These are phyloP conservation scores for Kernera saxatilis DNA, from an alignment of 345 rosid genomes.

Conservation along the genomic window DNA sequence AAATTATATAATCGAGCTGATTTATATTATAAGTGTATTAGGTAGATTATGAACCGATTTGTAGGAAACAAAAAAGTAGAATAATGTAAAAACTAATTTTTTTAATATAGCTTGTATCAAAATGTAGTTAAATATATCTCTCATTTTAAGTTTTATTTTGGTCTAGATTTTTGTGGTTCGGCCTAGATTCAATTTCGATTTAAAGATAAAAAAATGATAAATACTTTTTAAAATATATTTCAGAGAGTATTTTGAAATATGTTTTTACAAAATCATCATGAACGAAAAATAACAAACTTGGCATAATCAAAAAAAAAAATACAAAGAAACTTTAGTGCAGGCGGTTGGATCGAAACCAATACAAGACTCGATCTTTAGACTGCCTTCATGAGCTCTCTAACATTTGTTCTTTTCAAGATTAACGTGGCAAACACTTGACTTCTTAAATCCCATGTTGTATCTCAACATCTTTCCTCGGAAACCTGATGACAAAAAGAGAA, in stretches of 20 bases:
- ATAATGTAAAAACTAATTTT: not conserved
- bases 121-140: not conserved
- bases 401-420: not conserved
- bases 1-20: not conserved
- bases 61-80: too few species aligned
- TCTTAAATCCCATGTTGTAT: not conserved
- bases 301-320: too few species aligned
- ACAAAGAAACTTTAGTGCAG: too few species aligned
- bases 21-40: not conserved
- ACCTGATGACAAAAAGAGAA: not conserved
- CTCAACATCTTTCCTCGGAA: not conserved
- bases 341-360: not conserved
- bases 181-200: not conserved
- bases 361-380: not conserved
- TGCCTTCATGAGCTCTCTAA: constrained; percentile 11
- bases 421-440: not conserved
- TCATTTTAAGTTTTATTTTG: not conserved
- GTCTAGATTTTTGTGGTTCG: not conserved
- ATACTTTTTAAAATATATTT: not conserved
- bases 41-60: not conserved
- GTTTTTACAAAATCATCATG: not conserved
- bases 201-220: not conserved
- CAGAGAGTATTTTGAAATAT: too few species aligned
- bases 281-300: too few species aligned
- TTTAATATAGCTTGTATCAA: not conserved